A percentile compares a stretch with the other conserved stretches of the same genome.
Conservation (phyloP, 768 basidiomycete species). For the Suillus luteus region DNA sequence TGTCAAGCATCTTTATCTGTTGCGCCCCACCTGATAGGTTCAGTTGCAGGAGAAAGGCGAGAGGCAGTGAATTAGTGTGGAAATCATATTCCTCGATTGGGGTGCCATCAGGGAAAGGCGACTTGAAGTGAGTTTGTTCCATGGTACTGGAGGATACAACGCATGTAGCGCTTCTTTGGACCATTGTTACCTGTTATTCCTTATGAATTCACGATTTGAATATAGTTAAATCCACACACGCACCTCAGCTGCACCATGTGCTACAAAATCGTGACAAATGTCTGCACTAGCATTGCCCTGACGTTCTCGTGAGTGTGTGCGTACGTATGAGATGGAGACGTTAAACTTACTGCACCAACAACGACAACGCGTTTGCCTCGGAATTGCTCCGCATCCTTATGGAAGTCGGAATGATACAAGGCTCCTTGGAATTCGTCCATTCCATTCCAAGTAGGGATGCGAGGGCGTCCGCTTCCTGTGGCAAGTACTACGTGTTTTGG, state of each 20-base stretch:
- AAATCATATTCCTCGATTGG: neutral
- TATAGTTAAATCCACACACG: neutral
- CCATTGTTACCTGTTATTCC: neutral
- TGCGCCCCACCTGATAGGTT: neutral
- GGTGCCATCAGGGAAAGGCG: neutral
- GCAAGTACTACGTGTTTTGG: conserved; percentile 1
- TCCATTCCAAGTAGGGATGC: conserved; percentile 14
- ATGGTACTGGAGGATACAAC: neutral
- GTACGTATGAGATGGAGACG: neutral
- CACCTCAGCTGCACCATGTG: conserved; percentile 3
- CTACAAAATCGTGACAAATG: conserved; percentile 1
- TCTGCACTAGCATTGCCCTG: conserved; percentile 3
- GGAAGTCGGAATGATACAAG: conserved; percentile 49
- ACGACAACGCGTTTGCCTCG: conserved; percentile 61
- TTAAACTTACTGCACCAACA: conserved; percentile 39
- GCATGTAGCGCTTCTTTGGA: conserved; percentile 2
- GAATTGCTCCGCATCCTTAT: conserved; percentile 46
- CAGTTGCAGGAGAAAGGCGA: neutral
- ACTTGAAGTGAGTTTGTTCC: neutral
- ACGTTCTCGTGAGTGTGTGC: neutral
- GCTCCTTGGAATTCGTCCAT: conserved; percentile 52
- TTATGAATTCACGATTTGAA: neutral
- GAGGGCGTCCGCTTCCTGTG: neutral
- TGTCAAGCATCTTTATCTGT: neutral
- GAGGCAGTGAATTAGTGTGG: neutral